Percentiles rank a stretch among this genome's conserved stretches.
These are phyloP conservation scores for Neonectria magnoliae DNA, from an alignment of 2,329 filamentous ascomycete species.

Conservation along the genomic window DNA sequence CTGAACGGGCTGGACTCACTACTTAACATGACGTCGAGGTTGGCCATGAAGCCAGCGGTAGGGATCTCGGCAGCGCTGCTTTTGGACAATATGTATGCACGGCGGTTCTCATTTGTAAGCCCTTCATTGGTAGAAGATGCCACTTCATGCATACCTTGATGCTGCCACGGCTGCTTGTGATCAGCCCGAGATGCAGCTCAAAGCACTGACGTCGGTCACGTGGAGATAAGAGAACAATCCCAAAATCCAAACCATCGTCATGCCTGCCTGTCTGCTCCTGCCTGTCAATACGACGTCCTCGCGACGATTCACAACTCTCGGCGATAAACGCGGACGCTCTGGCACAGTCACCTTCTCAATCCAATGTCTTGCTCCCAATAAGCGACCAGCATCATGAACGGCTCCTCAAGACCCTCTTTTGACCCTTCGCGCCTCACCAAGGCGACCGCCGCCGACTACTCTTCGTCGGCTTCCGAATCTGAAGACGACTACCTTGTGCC, in stretches of 20 bases:
- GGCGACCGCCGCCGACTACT: slow-evolving; percentile 64
- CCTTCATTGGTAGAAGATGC: background rate
- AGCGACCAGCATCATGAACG: slow-evolving; percentile 43
- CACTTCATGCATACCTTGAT: background rate
- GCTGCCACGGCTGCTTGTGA: background rate
- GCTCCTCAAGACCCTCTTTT: slow-evolving; percentile 49
- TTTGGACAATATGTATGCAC: background rate
- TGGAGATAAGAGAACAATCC: slow-evolving; percentile 45
- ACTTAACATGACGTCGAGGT: slow-evolving; percentile 4
- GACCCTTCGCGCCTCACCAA: slow-evolving; percentile 61
- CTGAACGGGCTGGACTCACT: background rate
- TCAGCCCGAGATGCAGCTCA: background rate
- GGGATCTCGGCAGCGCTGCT: background rate
- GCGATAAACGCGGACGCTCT: slow-evolving; percentile 25
- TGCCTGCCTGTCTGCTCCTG: slow-evolving; percentile 22
- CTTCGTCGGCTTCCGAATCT: slow-evolving; percentile 62
- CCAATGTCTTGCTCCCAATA: background rate
- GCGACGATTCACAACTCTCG: slow-evolving; percentile 7
- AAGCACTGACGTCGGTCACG: slow-evolving; percentile 36
- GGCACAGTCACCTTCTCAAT: slow-evolving; percentile 9
- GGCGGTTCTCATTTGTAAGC: background rate
- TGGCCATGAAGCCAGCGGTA: background rate
- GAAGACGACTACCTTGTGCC: slow-evolving; percentile 53
- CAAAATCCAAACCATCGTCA: slow-evolving; percentile 34
- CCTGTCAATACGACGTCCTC: slow-evolving; percentile 26